Evolutionary conservation across 331 rosid species (phyloP).

Genomic region (Malus hybrid): DNA sequence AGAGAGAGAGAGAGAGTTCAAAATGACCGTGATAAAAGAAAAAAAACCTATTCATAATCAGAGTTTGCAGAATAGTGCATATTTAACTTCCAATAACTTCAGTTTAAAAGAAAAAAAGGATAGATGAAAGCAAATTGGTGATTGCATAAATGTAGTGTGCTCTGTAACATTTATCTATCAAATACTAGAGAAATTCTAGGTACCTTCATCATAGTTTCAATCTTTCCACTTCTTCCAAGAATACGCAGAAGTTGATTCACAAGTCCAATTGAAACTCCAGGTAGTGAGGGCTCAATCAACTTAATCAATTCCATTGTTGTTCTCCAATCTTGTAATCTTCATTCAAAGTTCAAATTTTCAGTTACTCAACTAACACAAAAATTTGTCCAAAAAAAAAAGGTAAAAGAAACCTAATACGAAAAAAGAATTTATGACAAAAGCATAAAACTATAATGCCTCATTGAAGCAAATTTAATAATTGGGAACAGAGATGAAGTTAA

Average conservation of each 20-base stretch:
- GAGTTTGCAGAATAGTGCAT: not conserved
- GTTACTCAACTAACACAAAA: constrained; percentile 9
- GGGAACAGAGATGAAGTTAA: not conserved
- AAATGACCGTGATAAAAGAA: not conserved
- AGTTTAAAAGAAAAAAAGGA: not conserved
- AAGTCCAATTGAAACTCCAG: constrained; percentile 61
- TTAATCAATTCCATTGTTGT: constrained; percentile 58
- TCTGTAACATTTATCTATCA: not conserved
- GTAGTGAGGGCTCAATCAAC: constrained; percentile 68
- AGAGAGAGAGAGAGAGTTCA: not conserved
- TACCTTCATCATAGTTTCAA: constrained; percentile 86
- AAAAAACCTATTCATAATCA: not conserved
- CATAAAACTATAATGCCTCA: not conserved
- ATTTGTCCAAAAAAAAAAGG: too few relatives aligned
- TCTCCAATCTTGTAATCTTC: constrained; percentile 85
- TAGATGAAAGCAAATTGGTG: not conserved
- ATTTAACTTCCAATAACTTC: not conserved
- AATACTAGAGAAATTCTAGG: not conserved
- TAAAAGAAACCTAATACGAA: not conserved
- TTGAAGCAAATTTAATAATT: not conserved
- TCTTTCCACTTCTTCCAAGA: constrained; percentile 84
- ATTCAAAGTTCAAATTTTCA: constrained; percentile 26
- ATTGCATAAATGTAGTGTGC: not conserved
- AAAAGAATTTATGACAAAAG: not conserved
- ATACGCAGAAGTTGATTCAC: constrained; percentile 62